Evolutionary conservation across 441 rosid genomes (phyloP).

Genomic region (Gossypium davidsonii): DNA sequence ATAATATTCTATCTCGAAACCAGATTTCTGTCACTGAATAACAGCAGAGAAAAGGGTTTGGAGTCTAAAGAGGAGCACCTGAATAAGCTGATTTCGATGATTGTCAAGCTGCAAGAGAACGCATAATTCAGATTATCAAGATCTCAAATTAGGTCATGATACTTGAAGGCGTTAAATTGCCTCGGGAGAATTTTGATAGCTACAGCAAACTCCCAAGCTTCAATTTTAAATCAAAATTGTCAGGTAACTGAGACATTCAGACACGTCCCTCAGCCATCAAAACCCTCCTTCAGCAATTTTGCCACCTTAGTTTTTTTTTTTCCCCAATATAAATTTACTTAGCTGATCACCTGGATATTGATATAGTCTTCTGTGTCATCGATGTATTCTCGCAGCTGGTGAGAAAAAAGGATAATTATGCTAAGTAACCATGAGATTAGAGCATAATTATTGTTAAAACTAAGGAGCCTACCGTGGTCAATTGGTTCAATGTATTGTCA

Average conservation of each 20-base stretch:
- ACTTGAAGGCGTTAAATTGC: constrained; percentile 3
- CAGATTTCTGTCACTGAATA: neutral
- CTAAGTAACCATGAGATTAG: neutral
- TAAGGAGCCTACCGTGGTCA: constrained; percentile 31
- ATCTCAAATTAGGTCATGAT: neutral
- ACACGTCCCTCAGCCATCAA: neutral
- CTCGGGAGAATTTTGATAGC: neutral
- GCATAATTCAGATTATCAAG: constrained; percentile 1
- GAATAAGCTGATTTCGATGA: constrained; percentile 48
- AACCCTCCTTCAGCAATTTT: constrained; percentile 7
- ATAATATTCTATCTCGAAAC: neutral
- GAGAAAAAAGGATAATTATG: constrained; percentile 8
- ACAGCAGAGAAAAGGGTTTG: neutral
- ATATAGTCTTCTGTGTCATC: constrained; percentile 54
- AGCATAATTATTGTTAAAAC: neutral
- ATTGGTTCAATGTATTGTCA: constrained; percentile 43
- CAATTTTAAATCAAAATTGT: neutral
- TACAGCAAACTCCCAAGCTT: neutral
- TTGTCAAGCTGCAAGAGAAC: constrained; percentile 40
- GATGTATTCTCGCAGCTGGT: constrained; percentile 45
- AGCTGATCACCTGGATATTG: constrained; percentile 38
- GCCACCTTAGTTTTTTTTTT: neutral
- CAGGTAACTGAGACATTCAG: neutral
- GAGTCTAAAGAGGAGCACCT: constrained; percentile 22
- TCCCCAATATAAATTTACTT: neutral